Base-by-base conservation (phyloP, 2,329 filamentous ascomycete genomes). In the Neodidymelliopsis sp. region DNA sequence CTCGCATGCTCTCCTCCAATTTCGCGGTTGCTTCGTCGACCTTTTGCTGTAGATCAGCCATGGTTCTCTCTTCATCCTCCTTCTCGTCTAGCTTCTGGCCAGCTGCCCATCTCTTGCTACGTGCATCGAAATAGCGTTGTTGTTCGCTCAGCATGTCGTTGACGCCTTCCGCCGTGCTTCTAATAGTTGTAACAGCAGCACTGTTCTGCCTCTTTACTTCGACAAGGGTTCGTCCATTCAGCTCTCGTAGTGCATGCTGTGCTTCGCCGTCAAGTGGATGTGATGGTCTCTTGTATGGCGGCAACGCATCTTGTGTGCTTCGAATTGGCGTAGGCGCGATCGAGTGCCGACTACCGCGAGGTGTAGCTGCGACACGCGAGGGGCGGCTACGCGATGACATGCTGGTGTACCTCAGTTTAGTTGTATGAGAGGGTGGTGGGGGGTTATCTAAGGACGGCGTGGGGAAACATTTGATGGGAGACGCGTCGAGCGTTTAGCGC, bases 1-100 rank as follows among this genome's bases (percentile, higher is more conserved):
- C 73, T 12, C 85, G 77, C 62, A 87, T 79, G 34, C 74, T 76
- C 62, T 79, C 75, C 56, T 89, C 86, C 63, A 87, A 75, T 39
- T 77, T 75, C 20, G 70, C 66, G 1, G 83, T 87, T 57, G 83
- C 72, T 3, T 70, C 66, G 12, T 79, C 72, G 2, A 85, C 81
- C 46, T 77, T 74, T 15, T 72, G 67, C 46, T 71, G 51, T 43
- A 76, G 58, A 22, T 74, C 66, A 8, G 70, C 67, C 34, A 82
- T 60, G 35, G 68, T 66, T 8, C 62, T 55, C 45, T 75, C 71
- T 19, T 70, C 65, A 16, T 75, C 73, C 27, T 73, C 69, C 12
- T 74, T 63, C 9, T 72, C 68, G 2, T 75, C 74, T 0, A 73
- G 66, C 28, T 57, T 53, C 41, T 64, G 59, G 37, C 70, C 65